Percentiles rank a stretch among this genome's conserved stretches.
Conservation (phyloP, 2,329 filamentous ascomycete genomes). For the Claviceps pazoutovae region DNA sequence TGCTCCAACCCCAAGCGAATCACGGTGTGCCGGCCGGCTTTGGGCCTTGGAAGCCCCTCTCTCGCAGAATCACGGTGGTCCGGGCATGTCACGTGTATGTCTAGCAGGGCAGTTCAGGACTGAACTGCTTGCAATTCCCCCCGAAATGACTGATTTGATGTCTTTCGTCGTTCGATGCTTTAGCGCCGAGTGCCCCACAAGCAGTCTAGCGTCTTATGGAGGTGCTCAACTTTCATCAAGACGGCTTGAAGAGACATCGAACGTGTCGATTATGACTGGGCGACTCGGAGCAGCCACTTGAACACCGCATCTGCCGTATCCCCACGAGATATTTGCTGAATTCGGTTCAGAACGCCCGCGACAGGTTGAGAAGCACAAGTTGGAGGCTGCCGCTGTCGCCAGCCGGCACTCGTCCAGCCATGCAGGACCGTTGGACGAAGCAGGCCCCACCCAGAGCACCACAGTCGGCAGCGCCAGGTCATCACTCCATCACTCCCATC, state of each 20-base stretch:
- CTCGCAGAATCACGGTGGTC: background rate
- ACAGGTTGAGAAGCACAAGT: too few species aligned
- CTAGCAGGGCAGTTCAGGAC: background rate
- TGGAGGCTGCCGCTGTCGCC: background rate
- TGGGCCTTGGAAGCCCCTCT: background rate
- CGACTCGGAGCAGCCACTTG: background rate
- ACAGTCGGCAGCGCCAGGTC: too few species aligned
- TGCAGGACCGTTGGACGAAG: too few species aligned
- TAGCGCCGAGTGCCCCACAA: slow-evolving; percentile 1
- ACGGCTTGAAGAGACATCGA: too few species aligned
- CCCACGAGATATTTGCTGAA: too few species aligned
- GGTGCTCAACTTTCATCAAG: too few species aligned
- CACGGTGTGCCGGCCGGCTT: background rate
- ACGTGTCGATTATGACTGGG: too few species aligned
- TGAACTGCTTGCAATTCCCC: background rate
- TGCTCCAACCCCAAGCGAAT: background rate
- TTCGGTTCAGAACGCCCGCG: too few species aligned
- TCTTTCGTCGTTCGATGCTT: background rate
- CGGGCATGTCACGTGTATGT: background rate
- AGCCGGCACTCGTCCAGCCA: background rate
- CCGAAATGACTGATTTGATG: background rate
- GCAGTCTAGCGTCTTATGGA: background rate
- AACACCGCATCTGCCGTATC: background rate
- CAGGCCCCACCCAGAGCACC: too few species aligned
- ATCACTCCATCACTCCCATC: too few species aligned